Conservation (phyloP, 352 stramenopile species). For the Pythium apleroticum region DNA sequence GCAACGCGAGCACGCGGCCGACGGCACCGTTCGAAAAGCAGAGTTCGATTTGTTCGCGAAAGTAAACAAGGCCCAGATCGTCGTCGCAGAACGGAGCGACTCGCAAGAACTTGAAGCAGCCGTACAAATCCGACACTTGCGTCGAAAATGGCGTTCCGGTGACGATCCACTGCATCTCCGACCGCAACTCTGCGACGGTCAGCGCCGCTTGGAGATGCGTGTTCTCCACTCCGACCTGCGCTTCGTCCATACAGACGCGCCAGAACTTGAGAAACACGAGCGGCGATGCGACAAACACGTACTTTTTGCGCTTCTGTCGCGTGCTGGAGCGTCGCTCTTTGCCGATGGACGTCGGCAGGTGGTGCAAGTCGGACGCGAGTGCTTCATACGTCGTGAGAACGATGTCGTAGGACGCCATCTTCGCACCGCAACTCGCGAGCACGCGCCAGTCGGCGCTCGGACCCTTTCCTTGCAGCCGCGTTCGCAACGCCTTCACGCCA, state of each 20-base stretch:
- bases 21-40: slow-evolving; percentile 41
- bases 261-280: slow-evolving; percentile 86
- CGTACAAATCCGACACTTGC: slow-evolving; percentile 84
- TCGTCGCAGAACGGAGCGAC: slow-evolving; percentile 48
- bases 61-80: slow-evolving; percentile 29
- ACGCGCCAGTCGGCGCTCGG: slow-evolving; percentile 58
- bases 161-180: slow-evolving; percentile 82
- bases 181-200: slow-evolving; percentile 75
- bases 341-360: slow-evolving; percentile 48
- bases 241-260: slow-evolving; percentile 92
- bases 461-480: slow-evolving; percentile 25
- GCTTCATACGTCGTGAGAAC: slow-evolving; percentile 91
- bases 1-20: slow-evolving; percentile 47
- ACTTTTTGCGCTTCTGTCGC: slow-evolving; percentile 66
- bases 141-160: slow-evolving; percentile 89
- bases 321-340: slow-evolving; percentile 54
- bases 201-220: slow-evolving; percentile 67
- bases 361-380: slow-evolving; percentile 79
- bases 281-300: slow-evolving; percentile 86
- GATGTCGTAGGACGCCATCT: slow-evolving; percentile 84
- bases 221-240: slow-evolving; percentile 88
- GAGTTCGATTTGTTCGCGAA: slow-evolving; percentile 37
- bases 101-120: slow-evolving; percentile 73
- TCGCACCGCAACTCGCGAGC: slow-evolving; percentile 38
- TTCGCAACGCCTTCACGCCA: slow-evolving; percentile 52